Conservation (phyloP, 2,329 filamentous ascomycete species). For the Nannizziopsis arthrosporioides region DNA sequence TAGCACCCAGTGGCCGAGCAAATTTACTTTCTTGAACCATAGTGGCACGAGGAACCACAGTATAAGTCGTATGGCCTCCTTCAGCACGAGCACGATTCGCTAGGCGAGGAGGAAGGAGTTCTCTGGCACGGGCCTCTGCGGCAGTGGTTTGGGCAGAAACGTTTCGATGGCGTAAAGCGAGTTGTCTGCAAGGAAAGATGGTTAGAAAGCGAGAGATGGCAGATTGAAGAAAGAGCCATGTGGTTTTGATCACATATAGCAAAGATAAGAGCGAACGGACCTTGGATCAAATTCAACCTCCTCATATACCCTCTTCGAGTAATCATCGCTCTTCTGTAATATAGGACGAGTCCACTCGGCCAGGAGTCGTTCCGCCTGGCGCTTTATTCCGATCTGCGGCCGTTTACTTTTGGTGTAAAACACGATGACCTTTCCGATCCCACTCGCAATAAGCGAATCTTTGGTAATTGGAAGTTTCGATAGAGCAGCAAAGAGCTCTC, state of each 20-base stretch:
- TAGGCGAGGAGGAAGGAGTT: constrained; percentile 41
- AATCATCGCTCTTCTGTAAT: constrained; percentile 84
- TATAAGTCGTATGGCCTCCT: constrained; percentile 49
- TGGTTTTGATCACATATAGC: no score
- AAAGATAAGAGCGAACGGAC: constrained; percentile 21
- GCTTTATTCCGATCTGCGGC: constrained; percentile 77
- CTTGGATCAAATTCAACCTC: constrained; percentile 50
- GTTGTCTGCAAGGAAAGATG: not conserved
- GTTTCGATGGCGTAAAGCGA: constrained; percentile 15
- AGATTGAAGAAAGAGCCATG: not conserved
- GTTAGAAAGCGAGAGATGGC: not conserved
- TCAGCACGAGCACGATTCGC: constrained; percentile 50
- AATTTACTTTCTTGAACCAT: constrained; percentile 36
- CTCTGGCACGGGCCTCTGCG: constrained; percentile 41
- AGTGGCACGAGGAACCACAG: constrained; percentile 50
- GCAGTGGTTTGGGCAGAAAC: constrained; percentile 30
- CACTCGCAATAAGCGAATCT: constrained; percentile 76
- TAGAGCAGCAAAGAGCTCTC: constrained; percentile 76
- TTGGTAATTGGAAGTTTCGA: constrained; percentile 77
- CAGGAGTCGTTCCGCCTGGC: constrained; percentile 81
- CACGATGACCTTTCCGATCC: constrained; percentile 88
- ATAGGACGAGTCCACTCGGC: constrained; percentile 95
- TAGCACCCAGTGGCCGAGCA: constrained; percentile 36
- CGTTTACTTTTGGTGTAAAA: constrained; percentile 96
- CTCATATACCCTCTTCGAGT: constrained; percentile 64